Evolutionary conservation across 129 eudicot genomes (phyloP).

Genomic region (Artemisia tridentata): DNA sequence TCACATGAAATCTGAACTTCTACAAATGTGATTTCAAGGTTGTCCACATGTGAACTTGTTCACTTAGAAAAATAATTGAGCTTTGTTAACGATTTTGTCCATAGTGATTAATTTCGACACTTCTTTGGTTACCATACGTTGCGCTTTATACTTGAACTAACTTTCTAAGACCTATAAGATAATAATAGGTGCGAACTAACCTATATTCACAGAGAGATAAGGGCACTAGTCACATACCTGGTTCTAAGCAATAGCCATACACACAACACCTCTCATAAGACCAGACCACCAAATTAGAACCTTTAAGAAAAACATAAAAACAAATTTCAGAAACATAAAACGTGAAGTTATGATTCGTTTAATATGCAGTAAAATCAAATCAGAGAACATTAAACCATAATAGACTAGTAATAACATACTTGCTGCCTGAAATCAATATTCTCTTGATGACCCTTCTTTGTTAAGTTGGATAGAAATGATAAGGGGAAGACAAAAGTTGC

Average conservation of each 20-base stretch:
- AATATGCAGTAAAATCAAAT: neutral
- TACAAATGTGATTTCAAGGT: no score
- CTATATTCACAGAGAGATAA: constrained; percentile 1
- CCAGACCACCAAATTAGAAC: constrained; percentile 54
- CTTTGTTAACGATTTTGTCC: no score
- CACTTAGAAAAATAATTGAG: no score
- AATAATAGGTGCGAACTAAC: no score
- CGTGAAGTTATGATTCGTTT: constrained; percentile 1
- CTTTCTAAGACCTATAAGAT: no score
- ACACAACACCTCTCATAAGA: constrained; percentile 94
- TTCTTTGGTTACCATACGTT: no score
- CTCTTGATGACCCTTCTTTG: constrained; percentile 29
- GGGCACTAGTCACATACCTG: constrained; percentile 48
- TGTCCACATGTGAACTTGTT: no score
- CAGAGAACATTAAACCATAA: no score
- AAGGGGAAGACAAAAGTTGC: constrained; percentile 63
- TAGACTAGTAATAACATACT: constrained; percentile 27
- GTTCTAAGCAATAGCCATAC: constrained; percentile 95
- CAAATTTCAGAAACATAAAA: neutral
- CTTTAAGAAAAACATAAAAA: constrained; percentile 29
- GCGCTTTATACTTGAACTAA: no score
- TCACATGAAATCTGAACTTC: no score
- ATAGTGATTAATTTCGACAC: no score
- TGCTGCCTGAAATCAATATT: constrained; percentile 42
- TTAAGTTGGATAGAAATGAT: constrained; percentile 47